Percentiles rank a stretch among this genome's conserved stretches.
phyloP scores from a whole-genome alignment of 2,329 filamentous ascomycete genomes.

The Parastagonospora avenae region DNA sequence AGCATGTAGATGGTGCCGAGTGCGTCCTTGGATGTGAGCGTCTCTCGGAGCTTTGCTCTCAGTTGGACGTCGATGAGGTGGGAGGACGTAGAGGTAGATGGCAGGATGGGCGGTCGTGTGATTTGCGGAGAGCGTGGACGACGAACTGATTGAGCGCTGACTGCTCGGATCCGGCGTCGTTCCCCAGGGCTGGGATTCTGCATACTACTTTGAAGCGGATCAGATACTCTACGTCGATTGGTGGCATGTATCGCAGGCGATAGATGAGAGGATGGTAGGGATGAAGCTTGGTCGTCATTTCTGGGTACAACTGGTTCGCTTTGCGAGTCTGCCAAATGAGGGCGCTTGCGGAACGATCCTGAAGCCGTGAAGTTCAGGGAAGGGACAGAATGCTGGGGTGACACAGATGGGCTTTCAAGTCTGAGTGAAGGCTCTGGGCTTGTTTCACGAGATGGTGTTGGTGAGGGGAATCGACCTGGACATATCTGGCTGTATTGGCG shows the following conservation, averaged over 20 bases:
- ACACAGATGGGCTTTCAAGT: too few relatives aligned
- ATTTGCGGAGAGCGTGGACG: not conserved
- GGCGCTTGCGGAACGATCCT: not conserved
- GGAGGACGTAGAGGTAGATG: not conserved
- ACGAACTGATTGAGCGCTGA: not conserved
- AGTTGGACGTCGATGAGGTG: conserved; percentile 1
- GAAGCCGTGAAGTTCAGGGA: conserved; percentile 1
- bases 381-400: not conserved
- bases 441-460: conserved; percentile 1
- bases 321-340: conserved; percentile 1
- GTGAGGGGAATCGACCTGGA: conserved; percentile 8
- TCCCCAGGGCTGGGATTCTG: not conserved
- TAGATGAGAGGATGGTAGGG: not conserved
- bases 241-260: not conserved
- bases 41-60: not conserved
- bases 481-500: not conserved
- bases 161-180: not conserved
- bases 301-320: conserved; percentile 1
- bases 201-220: not conserved
- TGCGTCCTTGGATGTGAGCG: not conserved
- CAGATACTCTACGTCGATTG: not conserved
- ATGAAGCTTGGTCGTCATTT: not conserved
- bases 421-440: not conserved
- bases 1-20: conserved; percentile 13
- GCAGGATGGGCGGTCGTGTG: not conserved